A percentile compares a stretch with the other conserved stretches of the same genome.
Conservation (phyloP, 768 basidiomycete species). For the Lentinula sp. region DNA sequence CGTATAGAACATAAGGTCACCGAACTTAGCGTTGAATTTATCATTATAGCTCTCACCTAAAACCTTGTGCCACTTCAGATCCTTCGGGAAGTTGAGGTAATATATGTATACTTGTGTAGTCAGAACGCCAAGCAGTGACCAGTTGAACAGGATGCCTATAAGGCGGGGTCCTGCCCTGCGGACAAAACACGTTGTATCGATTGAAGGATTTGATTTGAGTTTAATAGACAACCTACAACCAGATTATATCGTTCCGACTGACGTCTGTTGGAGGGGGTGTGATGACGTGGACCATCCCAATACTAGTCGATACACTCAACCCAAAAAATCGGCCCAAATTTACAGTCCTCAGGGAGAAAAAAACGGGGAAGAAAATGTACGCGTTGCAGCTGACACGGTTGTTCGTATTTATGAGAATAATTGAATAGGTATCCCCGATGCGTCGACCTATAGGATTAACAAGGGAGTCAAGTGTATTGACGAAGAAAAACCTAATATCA, state of each 20-base stretch:
- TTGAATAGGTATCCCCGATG: not conserved
- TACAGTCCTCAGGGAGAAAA: not conserved
- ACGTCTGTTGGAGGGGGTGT: conserved; percentile 9
- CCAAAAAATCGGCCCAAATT: not conserved
- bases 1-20: not conserved
- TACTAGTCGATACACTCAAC: not conserved
- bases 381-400: not conserved
- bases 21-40: not conserved
- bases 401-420: not conserved
- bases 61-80: conserved; percentile 8
- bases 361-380: not conserved
- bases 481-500: not conserved
- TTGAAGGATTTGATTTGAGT: not conserved
- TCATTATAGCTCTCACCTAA: conserved; percentile 4
- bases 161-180: conserved; percentile 13
- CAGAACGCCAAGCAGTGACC: conserved; percentile 13
- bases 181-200: not conserved
- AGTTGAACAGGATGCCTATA: conserved; percentile 14
- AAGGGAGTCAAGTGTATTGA: not conserved
- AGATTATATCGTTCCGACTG: conserved; percentile 10
- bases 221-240: conserved; percentile 6
- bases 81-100: conserved; percentile 12
- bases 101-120: conserved; percentile 15
- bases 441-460: not conserved
- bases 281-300: not conserved